phyloP scores from a whole-genome alignment of 164 flowering plant species.

The Vitis labrusca region DNA sequence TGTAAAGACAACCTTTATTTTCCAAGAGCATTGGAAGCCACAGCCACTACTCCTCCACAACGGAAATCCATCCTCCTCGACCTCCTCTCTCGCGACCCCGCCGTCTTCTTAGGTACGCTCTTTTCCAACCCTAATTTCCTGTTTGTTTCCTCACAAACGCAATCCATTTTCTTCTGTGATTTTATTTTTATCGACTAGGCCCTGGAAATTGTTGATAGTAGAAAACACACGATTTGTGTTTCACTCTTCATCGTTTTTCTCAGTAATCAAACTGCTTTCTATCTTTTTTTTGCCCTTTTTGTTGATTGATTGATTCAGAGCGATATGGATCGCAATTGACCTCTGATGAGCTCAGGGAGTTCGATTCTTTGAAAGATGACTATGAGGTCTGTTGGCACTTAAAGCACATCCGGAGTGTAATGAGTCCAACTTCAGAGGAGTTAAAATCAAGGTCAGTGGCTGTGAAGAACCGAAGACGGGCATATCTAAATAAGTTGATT shows the following conservation, averaged over 20 bases:
- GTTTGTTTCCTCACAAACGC: background rate
- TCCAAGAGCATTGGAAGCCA: conserved; percentile 60
- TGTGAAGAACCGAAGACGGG: conserved; percentile 84
- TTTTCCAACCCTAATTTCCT: background rate
- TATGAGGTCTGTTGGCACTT: conserved; percentile 91
- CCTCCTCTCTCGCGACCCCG: conserved; percentile 75
- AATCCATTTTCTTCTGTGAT: background rate
- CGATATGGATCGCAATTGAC: conserved; percentile 72
- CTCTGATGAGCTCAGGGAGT: conserved; percentile 57
- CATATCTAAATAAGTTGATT: conserved; percentile 65
- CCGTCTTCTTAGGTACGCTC: conserved; percentile 77
- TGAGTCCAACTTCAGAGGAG: conserved; percentile 66
- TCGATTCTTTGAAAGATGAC: conserved; percentile 60
- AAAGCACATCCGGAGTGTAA: conserved; percentile 46
- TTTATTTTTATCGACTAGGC: background rate
- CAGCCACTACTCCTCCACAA: conserved; percentile 44
- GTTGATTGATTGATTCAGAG: conserved; percentile 37
- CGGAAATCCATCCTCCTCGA: conserved; percentile 70
- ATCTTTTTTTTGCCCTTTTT: background rate
- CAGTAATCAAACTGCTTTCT: background rate
- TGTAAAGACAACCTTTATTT: conserved; percentile 69
- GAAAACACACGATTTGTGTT: too few relatives aligned
- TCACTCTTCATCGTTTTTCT: background rate
- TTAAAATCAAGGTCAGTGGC: conserved; percentile 42
- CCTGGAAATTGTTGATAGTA: too few relatives aligned